phyloP scores from a whole-genome alignment of 164 flowering plant genomes.

The Malania oleifera region DNA sequence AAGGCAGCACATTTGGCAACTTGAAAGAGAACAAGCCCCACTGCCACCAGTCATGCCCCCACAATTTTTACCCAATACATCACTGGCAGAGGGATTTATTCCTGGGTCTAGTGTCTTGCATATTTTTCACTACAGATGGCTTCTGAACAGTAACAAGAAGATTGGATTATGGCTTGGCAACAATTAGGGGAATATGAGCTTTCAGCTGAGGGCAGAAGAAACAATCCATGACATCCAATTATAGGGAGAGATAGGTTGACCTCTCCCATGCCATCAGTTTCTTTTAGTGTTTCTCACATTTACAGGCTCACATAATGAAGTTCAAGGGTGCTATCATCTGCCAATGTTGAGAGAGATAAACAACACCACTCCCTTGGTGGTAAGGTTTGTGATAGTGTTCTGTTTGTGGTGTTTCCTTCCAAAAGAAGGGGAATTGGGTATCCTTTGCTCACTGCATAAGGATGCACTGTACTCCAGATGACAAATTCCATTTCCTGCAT shows the following conservation, averaged over 20 bases:
- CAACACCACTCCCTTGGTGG: constrained; percentile 43
- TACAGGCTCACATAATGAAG: constrained; percentile 39
- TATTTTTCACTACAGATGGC: constrained; percentile 56
- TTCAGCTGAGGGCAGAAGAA: constrained; percentile 42
- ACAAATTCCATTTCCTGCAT: background rate
- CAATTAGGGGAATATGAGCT: constrained; percentile 45
- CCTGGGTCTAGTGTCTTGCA: constrained; percentile 35
- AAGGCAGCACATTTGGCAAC: too few relatives aligned
- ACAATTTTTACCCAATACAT: too few relatives aligned
- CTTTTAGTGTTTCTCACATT: constrained; percentile 43
- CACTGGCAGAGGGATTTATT: constrained; percentile 45
- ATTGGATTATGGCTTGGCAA: constrained; percentile 55
- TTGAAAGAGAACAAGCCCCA: too few relatives aligned
- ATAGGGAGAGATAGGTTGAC: constrained; percentile 46
- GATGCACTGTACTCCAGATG: constrained; percentile 30
- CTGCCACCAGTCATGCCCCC: too few relatives aligned
- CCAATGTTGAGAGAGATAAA: constrained; percentile 39
- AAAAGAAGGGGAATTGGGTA: constrained; percentile 59
- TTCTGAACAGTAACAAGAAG: constrained; percentile 42
- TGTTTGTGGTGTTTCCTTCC: constrained; percentile 56
- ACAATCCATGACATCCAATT: constrained; percentile 35
- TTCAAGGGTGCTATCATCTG: constrained; percentile 38
- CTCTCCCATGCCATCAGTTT: constrained; percentile 41
- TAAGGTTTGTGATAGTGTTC: constrained; percentile 49
- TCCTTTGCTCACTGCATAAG: constrained; percentile 50